phyloP scores from a whole-genome alignment of 202 grass and related monocot species.

The Carex sylvatica region DNA sequence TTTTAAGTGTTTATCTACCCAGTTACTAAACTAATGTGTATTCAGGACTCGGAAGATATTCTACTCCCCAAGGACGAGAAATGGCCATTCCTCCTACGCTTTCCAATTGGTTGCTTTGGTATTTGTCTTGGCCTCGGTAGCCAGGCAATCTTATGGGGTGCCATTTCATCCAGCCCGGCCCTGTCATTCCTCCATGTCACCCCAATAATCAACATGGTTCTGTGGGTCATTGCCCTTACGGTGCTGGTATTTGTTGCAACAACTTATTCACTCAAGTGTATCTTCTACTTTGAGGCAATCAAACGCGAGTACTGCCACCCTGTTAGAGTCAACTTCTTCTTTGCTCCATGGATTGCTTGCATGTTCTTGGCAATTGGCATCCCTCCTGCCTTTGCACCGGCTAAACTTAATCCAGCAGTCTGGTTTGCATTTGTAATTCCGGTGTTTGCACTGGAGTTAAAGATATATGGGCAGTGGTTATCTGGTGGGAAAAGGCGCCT shows the following conservation, averaged over 20 bases:
- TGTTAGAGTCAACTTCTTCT: slow-evolving; percentile 92
- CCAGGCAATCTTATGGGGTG: slow-evolving; percentile 91
- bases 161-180: slow-evolving; percentile 55
- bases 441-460: slow-evolving; percentile 81
- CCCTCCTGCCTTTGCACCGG: slow-evolving; percentile 41
- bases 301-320: slow-evolving; percentile 96
- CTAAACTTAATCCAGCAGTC: slow-evolving; percentile 51
- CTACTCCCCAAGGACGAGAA: slow-evolving; percentile 82
- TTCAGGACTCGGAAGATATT: slow-evolving; percentile 83
- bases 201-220: slow-evolving; percentile 61
- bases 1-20: background rate
- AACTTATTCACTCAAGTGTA: slow-evolving; percentile 86
- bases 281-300: slow-evolving; percentile 99
- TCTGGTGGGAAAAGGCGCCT: slow-evolving; percentile 86
- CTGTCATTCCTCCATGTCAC: slow-evolving; percentile 70
- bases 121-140: slow-evolving; percentile 82
- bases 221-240: slow-evolving; percentile 65
- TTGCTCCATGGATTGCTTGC: slow-evolving; percentile 82
- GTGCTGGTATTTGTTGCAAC: slow-evolving; percentile 49
- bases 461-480: slow-evolving; percentile 96
- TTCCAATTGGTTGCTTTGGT: slow-evolving; percentile 91
- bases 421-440: slow-evolving; percentile 70
- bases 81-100: slow-evolving; percentile 95
- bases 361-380: slow-evolving; percentile 92
- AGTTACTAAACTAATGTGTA: background rate